These are phyloP conservation scores for Aspergillus tanneri DNA, from an alignment of 2,329 filamentous ascomycete species.

Conservation along the genomic window DNA sequence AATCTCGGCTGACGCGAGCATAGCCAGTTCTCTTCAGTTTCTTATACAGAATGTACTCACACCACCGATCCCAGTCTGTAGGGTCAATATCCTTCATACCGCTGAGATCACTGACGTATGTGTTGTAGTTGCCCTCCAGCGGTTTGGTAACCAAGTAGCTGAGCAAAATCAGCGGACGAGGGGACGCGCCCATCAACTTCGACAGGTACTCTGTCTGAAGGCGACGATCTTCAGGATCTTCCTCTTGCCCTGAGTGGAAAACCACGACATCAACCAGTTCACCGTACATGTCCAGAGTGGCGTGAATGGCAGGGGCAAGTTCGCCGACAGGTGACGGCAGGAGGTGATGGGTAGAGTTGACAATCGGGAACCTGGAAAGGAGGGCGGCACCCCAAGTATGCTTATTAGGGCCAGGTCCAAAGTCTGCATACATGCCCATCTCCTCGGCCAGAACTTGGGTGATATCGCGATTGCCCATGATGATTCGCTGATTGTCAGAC, in stretches of 20 bases:
- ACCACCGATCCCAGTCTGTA: conserved; percentile 95
- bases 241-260: conserved; percentile 97
- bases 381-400: conserved; percentile 96
- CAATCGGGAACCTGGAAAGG: conserved; percentile 93
- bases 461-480: conserved; percentile 97
- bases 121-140: conserved; percentile 92
- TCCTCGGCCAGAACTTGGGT: conserved; percentile 95
- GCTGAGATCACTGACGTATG: conserved; percentile 79
- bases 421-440: conserved; percentile 98
- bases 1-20: conserved; percentile 80
- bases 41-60: conserved; percentile 98
- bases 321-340: conserved; percentile 92
- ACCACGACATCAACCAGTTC: conserved; percentile 90
- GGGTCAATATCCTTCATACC: conserved; percentile 96
- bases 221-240: conserved; percentile 87
- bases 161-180: conserved; percentile 78
- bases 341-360: conserved; percentile 95
- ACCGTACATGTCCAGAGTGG: conserved; percentile 92
- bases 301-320: conserved; percentile 91
- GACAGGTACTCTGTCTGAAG: conserved; percentile 84
- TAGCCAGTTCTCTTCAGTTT: conserved; percentile 81
- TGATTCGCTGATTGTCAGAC: conserved; percentile 91
- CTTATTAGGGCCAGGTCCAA: conserved; percentile 95
- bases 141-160: conserved; percentile 92
- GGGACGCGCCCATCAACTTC: conserved; percentile 78